Evolutionary conservation across 2,329 filamentous ascomycete species (phyloP).

Genomic region (Knufia fluminis): DNA sequence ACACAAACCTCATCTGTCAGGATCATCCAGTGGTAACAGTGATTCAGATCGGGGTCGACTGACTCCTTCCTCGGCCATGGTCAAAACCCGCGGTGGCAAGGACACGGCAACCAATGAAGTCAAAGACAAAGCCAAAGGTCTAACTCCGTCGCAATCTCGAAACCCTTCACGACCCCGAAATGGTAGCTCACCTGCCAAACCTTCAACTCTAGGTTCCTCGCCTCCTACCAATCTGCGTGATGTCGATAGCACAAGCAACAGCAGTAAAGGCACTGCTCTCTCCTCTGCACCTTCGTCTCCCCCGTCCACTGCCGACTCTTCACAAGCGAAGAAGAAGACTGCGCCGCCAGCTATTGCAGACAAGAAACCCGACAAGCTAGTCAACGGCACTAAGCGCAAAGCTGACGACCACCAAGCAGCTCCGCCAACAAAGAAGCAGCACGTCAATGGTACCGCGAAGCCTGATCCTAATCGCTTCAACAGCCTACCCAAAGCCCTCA

Average conservation of each 20-base stretch:
- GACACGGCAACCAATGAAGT: slow-evolving; percentile 13
- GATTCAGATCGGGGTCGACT: slow-evolving; percentile 13
- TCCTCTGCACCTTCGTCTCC: slow-evolving; percentile 40
- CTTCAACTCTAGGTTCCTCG: slow-evolving; percentile 52
- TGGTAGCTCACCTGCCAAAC: slow-evolving; percentile 49
- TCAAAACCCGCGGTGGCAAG: slow-evolving; percentile 13
- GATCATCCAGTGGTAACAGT: slow-evolving; percentile 15
- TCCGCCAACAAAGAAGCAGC: slow-evolving; percentile 25
- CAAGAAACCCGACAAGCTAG: slow-evolving; percentile 14
- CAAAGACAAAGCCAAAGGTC: slow-evolving; percentile 13
- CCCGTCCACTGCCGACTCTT: slow-evolving; percentile 25
- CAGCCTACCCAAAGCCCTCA: slow-evolving; percentile 23
- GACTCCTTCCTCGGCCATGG: slow-evolving; percentile 10
- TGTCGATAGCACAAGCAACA: slow-evolving; percentile 38
- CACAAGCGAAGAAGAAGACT: slow-evolving; percentile 23
- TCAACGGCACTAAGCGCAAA: slow-evolving; percentile 30
- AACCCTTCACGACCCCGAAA: slow-evolving; percentile 28
- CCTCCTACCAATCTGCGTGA: slow-evolving; percentile 54
- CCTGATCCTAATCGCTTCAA: slow-evolving; percentile 30
- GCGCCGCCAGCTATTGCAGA: slow-evolving; percentile 23
- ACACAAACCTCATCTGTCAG: slow-evolving; percentile 19
- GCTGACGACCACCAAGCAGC: slow-evolving; percentile 26
- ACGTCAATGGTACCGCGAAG: slow-evolving; percentile 34
- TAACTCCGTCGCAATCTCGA: slow-evolving; percentile 12
- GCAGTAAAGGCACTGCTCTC: slow-evolving; percentile 31